Evolutionary conservation across 1,284 basidiomycete species (phyloP).

Genomic region (Pseudozyma tsukubaensis): DNA sequence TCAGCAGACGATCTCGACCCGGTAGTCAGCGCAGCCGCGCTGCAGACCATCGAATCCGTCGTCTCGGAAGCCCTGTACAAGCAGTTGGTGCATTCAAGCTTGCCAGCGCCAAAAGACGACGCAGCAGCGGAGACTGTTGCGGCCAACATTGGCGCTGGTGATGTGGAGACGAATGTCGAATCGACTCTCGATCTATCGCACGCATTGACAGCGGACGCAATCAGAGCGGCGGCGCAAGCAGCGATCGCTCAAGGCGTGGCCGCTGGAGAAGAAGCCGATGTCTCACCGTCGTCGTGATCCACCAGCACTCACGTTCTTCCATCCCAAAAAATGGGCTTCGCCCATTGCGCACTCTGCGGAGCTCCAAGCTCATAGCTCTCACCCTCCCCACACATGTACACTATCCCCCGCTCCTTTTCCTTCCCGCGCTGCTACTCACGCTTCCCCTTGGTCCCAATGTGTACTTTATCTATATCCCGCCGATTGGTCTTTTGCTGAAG

Average conservation of each 20-base stretch:
- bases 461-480: slow-evolving; percentile 1
- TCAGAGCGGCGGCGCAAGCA: slow-evolving; percentile 43
- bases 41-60: slow-evolving; percentile 37
- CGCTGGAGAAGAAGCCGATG: neutral
- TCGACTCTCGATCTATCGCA: slow-evolving; percentile 11
- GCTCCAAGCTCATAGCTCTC: neutral
- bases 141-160: too few species aligned
- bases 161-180: too few species aligned
- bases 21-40: slow-evolving; percentile 31
- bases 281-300: too few species aligned
- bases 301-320: too few species aligned
- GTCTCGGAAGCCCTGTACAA: slow-evolving; percentile 41
- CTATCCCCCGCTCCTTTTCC: neutral
- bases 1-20: slow-evolving; percentile 14
- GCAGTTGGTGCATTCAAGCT: slow-evolving; percentile 27
- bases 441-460: neutral
- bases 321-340: neutral
- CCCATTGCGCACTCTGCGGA: neutral
- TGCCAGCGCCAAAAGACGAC: slow-evolving; percentile 4
- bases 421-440: neutral
- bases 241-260: slow-evolving; percentile 33
- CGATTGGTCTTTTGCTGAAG: too few species aligned
- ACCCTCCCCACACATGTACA: slow-evolving; percentile 1
- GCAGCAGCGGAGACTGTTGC: neutral
- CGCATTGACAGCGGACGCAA: slow-evolving; percentile 35